Evolutionary conservation across 2,329 filamentous ascomycete genomes (phyloP), one percentile per base, ranked within the genome.

Genomic region (Setomelanomma holmii): DNA sequence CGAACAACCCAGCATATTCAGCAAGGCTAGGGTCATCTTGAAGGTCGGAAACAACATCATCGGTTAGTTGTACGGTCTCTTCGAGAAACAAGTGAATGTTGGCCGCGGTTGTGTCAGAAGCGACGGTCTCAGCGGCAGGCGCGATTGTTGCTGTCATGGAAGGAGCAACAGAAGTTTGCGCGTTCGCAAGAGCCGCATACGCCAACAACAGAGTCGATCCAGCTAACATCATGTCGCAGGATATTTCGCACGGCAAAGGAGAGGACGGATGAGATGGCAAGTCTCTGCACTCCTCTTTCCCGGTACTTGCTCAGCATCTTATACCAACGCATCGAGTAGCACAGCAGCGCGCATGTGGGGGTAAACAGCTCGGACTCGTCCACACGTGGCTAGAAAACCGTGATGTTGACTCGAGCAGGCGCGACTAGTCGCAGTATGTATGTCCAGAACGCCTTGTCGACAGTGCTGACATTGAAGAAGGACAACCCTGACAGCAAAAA

Each of bases 1-100:
- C 80, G 78, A 49, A 66, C 1, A 67, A 52, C 5, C 60, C 55
- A 19, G 64, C 66, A 45, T 64, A 64, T 20, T 66, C 45, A 1
- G 61, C 52, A 14, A 64, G 49, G 14, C 55, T 48, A 4, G 55
- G 46, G 34, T 63, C 60, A n/a, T 45, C 43, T 19, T 56, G 53
- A 14, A 69, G 53, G 14, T 58, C 45, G 8, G 59, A 40, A 30
- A 71, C 33, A 7, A 67, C 64, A 12, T 55, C 43, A 38, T 71
- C 66, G 1, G 66, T 69, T 42, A 71, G 49, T 34, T 71, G 66
- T 19, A 66, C 45, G 4, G 48, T 49, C 43, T 71, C 68, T 1
- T 19, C 22, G 4, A 59, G 48, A 22, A 71, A 67, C 4, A 71
- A 41, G 7, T 56, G 44, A 4, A 66, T 53, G 6, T 62, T 61